Percentiles rank a stretch among this genome's conserved stretches.
Conservation (phyloP, 75 land plant genomes). For the Gnetum montanum region DNA sequence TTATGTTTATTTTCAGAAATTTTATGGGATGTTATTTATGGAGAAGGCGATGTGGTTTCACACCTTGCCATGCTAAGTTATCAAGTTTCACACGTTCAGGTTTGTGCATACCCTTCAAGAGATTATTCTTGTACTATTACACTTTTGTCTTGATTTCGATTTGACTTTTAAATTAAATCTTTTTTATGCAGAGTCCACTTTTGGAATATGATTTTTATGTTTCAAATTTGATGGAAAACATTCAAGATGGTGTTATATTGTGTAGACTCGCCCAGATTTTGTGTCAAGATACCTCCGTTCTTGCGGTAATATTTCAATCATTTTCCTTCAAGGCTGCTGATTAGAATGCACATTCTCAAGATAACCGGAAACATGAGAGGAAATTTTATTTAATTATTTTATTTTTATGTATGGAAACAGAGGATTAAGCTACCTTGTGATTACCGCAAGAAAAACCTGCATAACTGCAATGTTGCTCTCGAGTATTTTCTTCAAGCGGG, state of each 20-base stretch:
- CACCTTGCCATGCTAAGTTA: conserved; percentile 59
- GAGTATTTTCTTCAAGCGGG: conserved; percentile 54
- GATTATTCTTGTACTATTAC: background rate
- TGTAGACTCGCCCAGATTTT: conserved; percentile 77
- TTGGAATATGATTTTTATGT: conserved; percentile 62
- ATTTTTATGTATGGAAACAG: conserved; percentile 25
- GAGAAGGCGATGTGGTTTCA: conserved; percentile 77
- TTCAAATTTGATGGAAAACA: conserved; percentile 51
- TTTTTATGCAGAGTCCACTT: conserved; percentile 47
- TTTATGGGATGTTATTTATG: conserved; percentile 67
- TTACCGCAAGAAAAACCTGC: conserved; percentile 35
- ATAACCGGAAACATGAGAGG: background rate
- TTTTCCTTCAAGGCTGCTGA: background rate
- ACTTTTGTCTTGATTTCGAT: background rate
- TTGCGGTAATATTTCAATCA: conserved; percentile 31
- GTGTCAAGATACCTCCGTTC: conserved; percentile 44
- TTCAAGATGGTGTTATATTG: conserved; percentile 73
- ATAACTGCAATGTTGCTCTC: conserved; percentile 62
- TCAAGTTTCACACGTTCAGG: conserved; percentile 73
- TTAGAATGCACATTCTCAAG: background rate
- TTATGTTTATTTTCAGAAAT: conserved; percentile 21
- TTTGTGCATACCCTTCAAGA: conserved; percentile 4
- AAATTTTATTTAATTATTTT: background rate
- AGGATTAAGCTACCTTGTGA: conserved; percentile 57
- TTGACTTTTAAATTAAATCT: background rate